Evolutionary conservation across 495 filamentous ascomycete species (phyloP).

Genomic region (Talaromyces wortmannii): DNA sequence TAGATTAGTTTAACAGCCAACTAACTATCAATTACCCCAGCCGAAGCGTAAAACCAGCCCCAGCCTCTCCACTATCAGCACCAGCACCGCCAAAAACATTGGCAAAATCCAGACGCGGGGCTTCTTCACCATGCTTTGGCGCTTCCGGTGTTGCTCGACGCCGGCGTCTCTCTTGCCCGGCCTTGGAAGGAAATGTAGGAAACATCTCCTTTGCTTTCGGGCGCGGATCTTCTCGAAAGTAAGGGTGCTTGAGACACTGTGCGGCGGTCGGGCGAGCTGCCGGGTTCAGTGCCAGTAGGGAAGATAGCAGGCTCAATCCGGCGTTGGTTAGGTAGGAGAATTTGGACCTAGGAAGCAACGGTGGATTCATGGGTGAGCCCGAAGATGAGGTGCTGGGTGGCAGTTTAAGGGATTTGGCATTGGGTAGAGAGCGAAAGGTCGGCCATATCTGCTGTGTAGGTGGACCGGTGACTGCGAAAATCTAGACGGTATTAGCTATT

Average conservation of each 20-base stretch:
- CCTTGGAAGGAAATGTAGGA: constrained; percentile 89
- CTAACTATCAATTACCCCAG: constrained; percentile 35
- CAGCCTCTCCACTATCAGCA: constrained; percentile 64
- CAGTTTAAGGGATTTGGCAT: constrained; percentile 77
- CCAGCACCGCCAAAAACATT: constrained; percentile 68
- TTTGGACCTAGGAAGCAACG: constrained; percentile 50
- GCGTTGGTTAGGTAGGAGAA: constrained; percentile 78
- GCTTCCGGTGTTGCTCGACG: constrained; percentile 73
- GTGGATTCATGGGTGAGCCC: constrained; percentile 8
- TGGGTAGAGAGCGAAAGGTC: constrained; percentile 77
- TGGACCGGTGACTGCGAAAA: constrained; percentile 87
- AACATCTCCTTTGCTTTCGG: constrained; percentile 84
- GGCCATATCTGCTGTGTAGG: constrained; percentile 86
- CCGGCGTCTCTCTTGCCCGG: constrained; percentile 80
- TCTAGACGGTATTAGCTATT: constrained; percentile 25
- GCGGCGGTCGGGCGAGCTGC: constrained; percentile 59
- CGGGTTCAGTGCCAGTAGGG: constrained; percentile 72
- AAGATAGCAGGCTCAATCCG: constrained; percentile 61
- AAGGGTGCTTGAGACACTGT: constrained; percentile 68
- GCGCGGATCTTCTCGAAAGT: constrained; percentile 84
- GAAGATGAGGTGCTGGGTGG: constrained; percentile 39
- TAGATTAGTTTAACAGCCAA: too few relatives aligned
- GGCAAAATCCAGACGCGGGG: constrained; percentile 55
- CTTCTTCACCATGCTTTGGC: constrained; percentile 69
- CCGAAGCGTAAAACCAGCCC: constrained; percentile 75